Evolutionary conservation across 306 rosid species (phyloP).

Genomic region (Mimosa bimucronata): DNA sequence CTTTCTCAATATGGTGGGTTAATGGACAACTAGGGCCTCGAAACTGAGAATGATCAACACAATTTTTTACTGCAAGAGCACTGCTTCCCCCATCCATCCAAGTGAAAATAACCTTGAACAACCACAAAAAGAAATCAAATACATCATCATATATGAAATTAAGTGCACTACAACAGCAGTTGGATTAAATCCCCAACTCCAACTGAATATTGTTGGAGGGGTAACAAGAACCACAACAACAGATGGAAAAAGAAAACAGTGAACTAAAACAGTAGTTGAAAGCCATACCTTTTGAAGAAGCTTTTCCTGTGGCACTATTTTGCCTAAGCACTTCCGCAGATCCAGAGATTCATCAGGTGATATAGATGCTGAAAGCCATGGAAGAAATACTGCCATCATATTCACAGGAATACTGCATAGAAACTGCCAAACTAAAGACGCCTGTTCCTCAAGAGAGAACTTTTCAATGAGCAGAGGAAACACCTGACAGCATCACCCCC

Average conservation of each 20-base stretch:
- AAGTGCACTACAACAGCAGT: not conserved
- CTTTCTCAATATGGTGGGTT: conserved; percentile 50
- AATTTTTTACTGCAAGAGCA: conserved; percentile 40
- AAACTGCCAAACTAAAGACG: conserved; percentile 96
- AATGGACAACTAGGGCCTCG: conserved; percentile 52
- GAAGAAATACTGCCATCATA: conserved; percentile 95
- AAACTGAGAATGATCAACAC: conserved; percentile 53
- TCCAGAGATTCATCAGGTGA: conserved; percentile 85
- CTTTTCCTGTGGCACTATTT: conserved; percentile 94
- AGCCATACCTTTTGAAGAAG: conserved; percentile 90
- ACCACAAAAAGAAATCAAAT: conserved; percentile 38
- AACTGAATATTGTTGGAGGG: not conserved
- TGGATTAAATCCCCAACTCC: conserved; percentile 33
- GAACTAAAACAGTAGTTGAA: conserved; percentile 31
- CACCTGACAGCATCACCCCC: conserved; percentile 61
- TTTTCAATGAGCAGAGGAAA: conserved; percentile 92
- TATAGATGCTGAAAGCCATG: conserved; percentile 93
- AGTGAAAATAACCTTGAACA: conserved; percentile 81
- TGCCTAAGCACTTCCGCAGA: conserved; percentile 69
- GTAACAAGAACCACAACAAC: not conserved
- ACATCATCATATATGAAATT: conserved; percentile 34
- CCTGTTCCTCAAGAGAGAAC: conserved; percentile 92
- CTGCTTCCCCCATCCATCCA: conserved; percentile 83
- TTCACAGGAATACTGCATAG: conserved; percentile 98
- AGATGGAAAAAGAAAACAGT: conserved; percentile 22